phyloP scores from a whole-genome alignment of 345 rosid species.

The Isatis tinctoria region DNA sequence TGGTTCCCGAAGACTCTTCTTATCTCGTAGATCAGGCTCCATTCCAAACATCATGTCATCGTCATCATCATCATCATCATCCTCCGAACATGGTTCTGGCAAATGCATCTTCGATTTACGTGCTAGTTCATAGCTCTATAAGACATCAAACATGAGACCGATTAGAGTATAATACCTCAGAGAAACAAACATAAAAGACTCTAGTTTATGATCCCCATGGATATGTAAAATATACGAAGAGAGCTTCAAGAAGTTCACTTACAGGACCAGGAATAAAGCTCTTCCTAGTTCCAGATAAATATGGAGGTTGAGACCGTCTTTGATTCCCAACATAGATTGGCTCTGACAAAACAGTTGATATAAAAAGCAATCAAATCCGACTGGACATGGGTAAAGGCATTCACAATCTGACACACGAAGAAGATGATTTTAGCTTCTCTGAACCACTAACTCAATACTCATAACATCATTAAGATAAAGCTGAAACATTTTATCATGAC shows the following conservation, averaged over 20 bases:
- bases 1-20: slow-evolving; percentile 37
- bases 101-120: slow-evolving; percentile 39
- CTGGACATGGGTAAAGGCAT: slow-evolving; percentile 25
- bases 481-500: slow-evolving; percentile 12
- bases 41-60: slow-evolving; percentile 25
- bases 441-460: slow-evolving; percentile 1
- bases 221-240: not conserved
- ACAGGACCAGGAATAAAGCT: slow-evolving; percentile 46
- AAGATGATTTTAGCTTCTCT: slow-evolving; percentile 19
- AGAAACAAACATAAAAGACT: not conserved
- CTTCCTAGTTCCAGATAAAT: slow-evolving; percentile 44
- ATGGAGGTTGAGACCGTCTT: slow-evolving; percentile 41
- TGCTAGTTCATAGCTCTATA: slow-evolving; percentile 45
- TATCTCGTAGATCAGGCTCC: slow-evolving; percentile 43
- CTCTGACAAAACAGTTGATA: slow-evolving; percentile 42
- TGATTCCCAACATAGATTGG: slow-evolving; percentile 52
- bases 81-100: slow-evolving; percentile 43
- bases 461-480: slow-evolving; percentile 6
- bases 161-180: not conserved
- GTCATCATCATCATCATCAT: slow-evolving; percentile 19
- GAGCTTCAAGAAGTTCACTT: slow-evolving; percentile 38
- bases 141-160: slow-evolving; percentile 14
- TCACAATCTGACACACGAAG: slow-evolving; percentile 25
- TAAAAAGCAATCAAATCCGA: slow-evolving; percentile 20
- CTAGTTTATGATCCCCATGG: not conserved